Base-by-base conservation (phyloP, 2,329 filamentous ascomycete species). In the Annulohypoxylon truncatum region DNA sequence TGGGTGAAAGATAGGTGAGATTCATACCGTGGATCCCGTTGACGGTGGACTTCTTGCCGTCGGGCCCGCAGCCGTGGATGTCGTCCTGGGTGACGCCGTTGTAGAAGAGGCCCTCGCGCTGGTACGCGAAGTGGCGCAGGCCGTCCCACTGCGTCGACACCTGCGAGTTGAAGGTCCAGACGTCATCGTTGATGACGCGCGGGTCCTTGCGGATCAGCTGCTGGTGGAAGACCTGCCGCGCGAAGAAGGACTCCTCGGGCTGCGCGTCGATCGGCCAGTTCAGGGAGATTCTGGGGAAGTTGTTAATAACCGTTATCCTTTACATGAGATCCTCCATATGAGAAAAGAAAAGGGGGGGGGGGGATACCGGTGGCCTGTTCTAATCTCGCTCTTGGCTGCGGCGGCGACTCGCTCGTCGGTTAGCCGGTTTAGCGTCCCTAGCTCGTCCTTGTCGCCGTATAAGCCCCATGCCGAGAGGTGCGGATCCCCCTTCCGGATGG, bases 371-470 rank as follows among this genome's bases (percentile, higher is more conserved):
- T 77, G 80, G 38, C 89, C 88, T 5, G 84, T 86, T 66, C 80
- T 78, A 66, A 90, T 88, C 74, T 85, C 82, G 28, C 79, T 79
- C 63, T 77, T 78, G 20, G 85, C 83, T 1, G 85, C 83, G 33
- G 81, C 79, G 9, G 81, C 80, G 18, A 89, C 85, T 15, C 84
- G 77, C 58, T 83, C 79, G 54, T 87, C 80, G 0, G 85, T 89
- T 12, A 90, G 80, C 26, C 87, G 82, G 74, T 90, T 90, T 18
- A 90, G 75, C 22, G 85, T 86, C 8, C 88, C 89, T 1, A 90
- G 79, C 75, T 88, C 79, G 73, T 89, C 88, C 56, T 83, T 73
- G 51, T 81, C 77, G 51, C 87, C 87, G 73, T 87, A 89, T 3
- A 87, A 79, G 4, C 79, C 80, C 82, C 82, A 84, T 13, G 82